Conservation (phyloP, 768 basidiomycete genomes). For the Boletus eberwhitei region DNA sequence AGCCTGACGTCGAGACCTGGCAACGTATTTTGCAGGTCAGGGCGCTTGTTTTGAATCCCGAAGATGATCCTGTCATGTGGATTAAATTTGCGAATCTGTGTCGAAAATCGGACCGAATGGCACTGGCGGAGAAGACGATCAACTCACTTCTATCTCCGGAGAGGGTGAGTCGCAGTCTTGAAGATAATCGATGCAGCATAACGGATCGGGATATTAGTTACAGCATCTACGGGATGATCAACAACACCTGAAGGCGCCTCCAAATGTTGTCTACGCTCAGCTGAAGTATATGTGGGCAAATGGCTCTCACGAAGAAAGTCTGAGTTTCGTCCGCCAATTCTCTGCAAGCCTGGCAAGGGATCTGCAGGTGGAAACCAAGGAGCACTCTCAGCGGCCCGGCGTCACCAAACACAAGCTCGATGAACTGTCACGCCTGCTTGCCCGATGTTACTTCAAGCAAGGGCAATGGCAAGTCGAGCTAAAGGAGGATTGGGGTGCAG, state of each 20-base stretch:
- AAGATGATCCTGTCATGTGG: conserved; percentile 96
- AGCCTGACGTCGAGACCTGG: conserved; percentile 99
- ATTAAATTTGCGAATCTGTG: conserved; percentile 98
- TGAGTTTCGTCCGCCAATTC: conserved; percentile 82
- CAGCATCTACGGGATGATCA: conserved; percentile 51
- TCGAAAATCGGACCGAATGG: conserved; percentile 91
- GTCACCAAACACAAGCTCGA: conserved; percentile 59
- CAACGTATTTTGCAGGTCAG: conserved; percentile 95
- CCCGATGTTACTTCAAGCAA: conserved; percentile 94
- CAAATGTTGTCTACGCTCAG: conserved; percentile 94
- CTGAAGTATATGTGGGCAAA: conserved; percentile 95
- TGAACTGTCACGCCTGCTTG: conserved; percentile 82
- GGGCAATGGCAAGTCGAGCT: conserved; percentile 91
- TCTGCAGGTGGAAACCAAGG: conserved; percentile 58
- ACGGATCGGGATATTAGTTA: conserved; percentile 24
- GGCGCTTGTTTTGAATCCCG: conserved; percentile 87
- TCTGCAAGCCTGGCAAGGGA: conserved; percentile 73
- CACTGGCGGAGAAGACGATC: conserved; percentile 95
- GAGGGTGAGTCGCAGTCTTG: conserved; percentile 39
- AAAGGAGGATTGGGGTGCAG: conserved; percentile 74
- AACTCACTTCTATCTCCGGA: conserved; percentile 84
- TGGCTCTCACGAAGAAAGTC: conserved; percentile 70
- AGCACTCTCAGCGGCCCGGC: conserved; percentile 46
- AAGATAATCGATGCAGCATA: background rate
- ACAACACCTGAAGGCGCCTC: conserved; percentile 72